Base-by-base conservation (phyloP, 805 yeast species). In the Spathaspora arborariae region DNA sequence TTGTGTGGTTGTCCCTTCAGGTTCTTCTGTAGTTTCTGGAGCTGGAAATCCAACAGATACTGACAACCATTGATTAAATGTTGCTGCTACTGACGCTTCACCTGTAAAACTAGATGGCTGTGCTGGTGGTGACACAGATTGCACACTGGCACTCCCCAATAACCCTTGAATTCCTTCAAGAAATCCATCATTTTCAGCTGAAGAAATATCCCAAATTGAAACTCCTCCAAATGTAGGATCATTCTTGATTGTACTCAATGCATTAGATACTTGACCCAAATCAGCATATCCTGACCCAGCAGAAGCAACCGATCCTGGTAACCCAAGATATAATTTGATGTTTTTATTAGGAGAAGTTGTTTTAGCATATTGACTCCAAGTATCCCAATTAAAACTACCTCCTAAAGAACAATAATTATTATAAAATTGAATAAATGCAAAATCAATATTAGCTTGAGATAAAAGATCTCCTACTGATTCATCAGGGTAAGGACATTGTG, bases 401-500 rank as follows among this genome's bases (percentile, higher is more conserved):
- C 58, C 64, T 47, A 82, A 71, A 40, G 78, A 68, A 65, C 96
- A 87, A 60, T 84, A 78, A 68, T 90, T 90, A 77, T 90, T 90
- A 76, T 89, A 90, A 69, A 90, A 90, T 69, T 89, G 96, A 52
- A 90, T 76, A 62, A 87, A 88, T 3, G 89, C 87, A 64, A 82
- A 88, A 66, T 90, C 96, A 52, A 90, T 72, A 33, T 78, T 71
- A 5, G 87, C 81, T 65, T 76, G 45, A 79, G 51, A 47, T 46
- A 67, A 55, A 16, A 62, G 50, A 26, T 57, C 61, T n/a, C 67
- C 65, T n/a, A 62, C 58, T 20, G 62, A 57, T 19, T 51, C 85
- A 68, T 90, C 97, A 13, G 96, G 96, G 62, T 84, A 85, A 18
- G 81, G 84, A 70, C 97, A 90, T 70, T 89, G 96, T 16, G 97